phyloP scores from a whole-genome alignment of 2,329 filamentous ascomycete species.

The Penicillium sp. region DNA sequence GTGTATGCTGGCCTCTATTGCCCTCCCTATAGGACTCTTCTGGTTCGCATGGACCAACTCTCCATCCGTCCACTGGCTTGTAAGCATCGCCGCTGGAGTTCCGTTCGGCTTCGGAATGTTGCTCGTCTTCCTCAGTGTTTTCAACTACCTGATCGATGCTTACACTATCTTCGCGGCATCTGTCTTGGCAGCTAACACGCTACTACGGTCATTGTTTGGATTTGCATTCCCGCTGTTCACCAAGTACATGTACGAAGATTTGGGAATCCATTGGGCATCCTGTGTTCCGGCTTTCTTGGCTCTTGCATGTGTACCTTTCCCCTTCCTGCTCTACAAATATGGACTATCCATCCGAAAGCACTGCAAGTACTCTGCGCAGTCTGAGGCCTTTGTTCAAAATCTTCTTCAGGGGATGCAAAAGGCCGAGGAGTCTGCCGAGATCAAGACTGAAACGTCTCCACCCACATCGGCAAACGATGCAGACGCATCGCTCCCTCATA shows the following conservation, averaged over 20 bases:
- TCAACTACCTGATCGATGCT: constrained; percentile 46
- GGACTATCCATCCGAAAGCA: constrained; percentile 40
- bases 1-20: constrained; percentile 48
- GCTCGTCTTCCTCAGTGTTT: constrained; percentile 40
- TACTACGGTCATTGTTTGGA: constrained; percentile 48
- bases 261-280: constrained; percentile 51
- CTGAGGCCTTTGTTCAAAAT: constrained; percentile 26
- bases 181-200: constrained; percentile 46
- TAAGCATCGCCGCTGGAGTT: constrained; percentile 35
- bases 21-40: constrained; percentile 57
- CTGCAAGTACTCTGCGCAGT: constrained; percentile 43
- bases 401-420: constrained; percentile 10
- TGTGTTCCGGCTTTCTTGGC: constrained; percentile 48
- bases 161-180: constrained; percentile 46
- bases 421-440: neutral
- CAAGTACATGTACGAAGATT: constrained; percentile 43
- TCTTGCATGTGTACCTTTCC: constrained; percentile 44
- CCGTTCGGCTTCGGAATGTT: constrained; percentile 46
- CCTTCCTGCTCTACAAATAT: constrained; percentile 47
- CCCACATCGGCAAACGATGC: neutral
- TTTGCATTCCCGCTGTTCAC: constrained; percentile 51
- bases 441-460: neutral
- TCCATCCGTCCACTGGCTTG: constrained; percentile 42
- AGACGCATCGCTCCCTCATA: neutral
- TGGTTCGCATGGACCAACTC: constrained; percentile 62